Evolutionary conservation across 257 asterid species (phyloP).

Genomic region (Gentiana straminea): DNA sequence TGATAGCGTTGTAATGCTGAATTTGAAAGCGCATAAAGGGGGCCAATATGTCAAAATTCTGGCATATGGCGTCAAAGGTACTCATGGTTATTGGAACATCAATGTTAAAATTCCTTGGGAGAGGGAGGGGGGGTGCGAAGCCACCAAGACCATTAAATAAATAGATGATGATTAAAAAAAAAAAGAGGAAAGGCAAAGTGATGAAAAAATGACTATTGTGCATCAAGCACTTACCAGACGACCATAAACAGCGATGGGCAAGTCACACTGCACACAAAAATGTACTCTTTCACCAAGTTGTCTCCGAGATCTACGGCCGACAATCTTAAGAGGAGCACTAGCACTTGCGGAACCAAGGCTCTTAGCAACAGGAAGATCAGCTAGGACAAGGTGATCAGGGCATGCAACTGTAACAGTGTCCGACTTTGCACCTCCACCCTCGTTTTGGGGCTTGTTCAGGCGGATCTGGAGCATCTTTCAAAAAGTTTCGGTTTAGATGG

Average conservation of each 20-base stretch:
- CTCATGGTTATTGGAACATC: too few relatives aligned
- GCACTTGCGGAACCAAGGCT: slow-evolving; percentile 56
- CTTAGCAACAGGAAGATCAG: slow-evolving; percentile 98
- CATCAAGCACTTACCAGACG: slow-evolving; percentile 52
- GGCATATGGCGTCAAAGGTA: too few relatives aligned
- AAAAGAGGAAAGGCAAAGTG: neutral
- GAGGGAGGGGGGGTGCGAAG: too few relatives aligned
- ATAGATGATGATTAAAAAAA: too few relatives aligned
- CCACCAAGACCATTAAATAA: too few relatives aligned
- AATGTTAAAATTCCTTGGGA: too few relatives aligned
- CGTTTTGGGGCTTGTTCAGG: slow-evolving; percentile 80
- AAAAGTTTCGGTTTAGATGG: neutral
- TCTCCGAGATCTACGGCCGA: slow-evolving; percentile 92
- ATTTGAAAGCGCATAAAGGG: too few relatives aligned
- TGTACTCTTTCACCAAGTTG: slow-evolving; percentile 95
- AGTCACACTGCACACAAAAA: slow-evolving; percentile 80
- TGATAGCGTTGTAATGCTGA: too few relatives aligned
- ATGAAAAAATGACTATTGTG: neutral
- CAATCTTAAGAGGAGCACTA: slow-evolving; percentile 44
- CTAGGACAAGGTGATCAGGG: slow-evolving; percentile 88
- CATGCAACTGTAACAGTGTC: slow-evolving; percentile 90
- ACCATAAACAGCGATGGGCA: slow-evolving; percentile 88
- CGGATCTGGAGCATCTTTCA: slow-evolving; percentile 85
- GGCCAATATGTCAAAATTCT: too few relatives aligned
- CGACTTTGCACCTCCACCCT: slow-evolving; percentile 50